Evolutionary conservation across 164 flowering plant genomes (phyloP), one percentile per base, ranked within the genome.

Genomic region (Akebia trifoliata): DNA sequence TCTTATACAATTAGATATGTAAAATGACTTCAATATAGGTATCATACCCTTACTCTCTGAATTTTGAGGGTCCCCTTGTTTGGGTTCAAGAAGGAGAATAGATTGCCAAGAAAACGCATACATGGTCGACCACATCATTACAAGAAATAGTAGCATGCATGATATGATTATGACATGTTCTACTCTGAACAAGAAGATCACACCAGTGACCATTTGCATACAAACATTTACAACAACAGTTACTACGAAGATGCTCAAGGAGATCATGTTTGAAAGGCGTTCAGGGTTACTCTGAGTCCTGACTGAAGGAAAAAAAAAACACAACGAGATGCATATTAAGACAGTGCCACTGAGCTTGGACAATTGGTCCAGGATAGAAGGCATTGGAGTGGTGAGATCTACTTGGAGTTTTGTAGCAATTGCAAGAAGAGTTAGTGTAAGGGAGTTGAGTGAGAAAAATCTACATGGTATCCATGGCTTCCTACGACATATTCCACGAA

Each of bases 351-450:
- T 45, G 8, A 57, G 61, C 61, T 57, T 57, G 15, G 61, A 45
- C 2, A 57, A 18, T n/a, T 57, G 52, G 24, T 57, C 52, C 4
- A 20, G 39, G 46, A 22, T 18, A 12, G 31, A 32, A 8, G 52
- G 61, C 61, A 57, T 45, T 15, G 42, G 8, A 6, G 61, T 57
- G 10, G 61, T 57, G 36, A 57, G 61, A 45, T 57, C 61, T 31
- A 57, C 52, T 2, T 52, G 37, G 11, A 57, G 17, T 22, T 57
- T 57, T 9, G 51, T 46, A 15, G 52, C 51, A 15, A 57, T 15
- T 15, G 61, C 5, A 3, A 57, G 40, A 32, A 57, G 42, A 1
- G 52, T 12, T 3, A 44, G 48, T 20, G 48, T 57, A 29, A 57
- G 24, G 22, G 61, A 45, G 17, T 34, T 57, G 4, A 57, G 28